Percentiles rank a stretch among this genome's conserved stretches.
Conservation (phyloP, 2,329 filamentous ascomycete species). For the Colletotrichum sp. region DNA sequence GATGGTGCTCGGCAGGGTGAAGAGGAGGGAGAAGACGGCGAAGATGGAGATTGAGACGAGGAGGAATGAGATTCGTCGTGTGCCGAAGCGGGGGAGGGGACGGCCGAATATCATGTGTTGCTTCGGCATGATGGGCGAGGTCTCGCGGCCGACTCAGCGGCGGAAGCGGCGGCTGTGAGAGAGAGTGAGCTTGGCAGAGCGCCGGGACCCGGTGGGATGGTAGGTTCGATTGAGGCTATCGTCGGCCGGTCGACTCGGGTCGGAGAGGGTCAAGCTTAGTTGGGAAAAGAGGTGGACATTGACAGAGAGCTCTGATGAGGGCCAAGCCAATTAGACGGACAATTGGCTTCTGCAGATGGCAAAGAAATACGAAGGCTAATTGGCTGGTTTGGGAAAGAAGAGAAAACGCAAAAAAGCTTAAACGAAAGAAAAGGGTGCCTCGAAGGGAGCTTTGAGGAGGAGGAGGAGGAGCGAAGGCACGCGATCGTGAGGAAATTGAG, state of each 20-base stretch:
- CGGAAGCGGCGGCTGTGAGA: not conserved
- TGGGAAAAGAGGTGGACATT: not conserved
- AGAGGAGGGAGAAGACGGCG: slow-evolving; percentile 58
- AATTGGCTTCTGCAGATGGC: not conserved
- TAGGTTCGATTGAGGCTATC: not conserved
- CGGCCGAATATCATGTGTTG: slow-evolving; percentile 47
- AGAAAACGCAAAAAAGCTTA: not conserved
- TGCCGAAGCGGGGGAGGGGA: slow-evolving; percentile 53
- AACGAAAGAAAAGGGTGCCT: slow-evolving; percentile 1
- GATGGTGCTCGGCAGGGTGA: slow-evolving; percentile 54
- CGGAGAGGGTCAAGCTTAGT: not conserved
- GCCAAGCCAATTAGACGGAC: not conserved
- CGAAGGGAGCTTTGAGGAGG: not conserved
- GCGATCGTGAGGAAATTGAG: not conserved
- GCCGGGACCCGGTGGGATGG: not conserved
- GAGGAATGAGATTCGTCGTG: slow-evolving; percentile 58
- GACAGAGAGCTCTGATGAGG: not conserved
- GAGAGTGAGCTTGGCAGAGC: not conserved
- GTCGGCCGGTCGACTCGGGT: not conserved
- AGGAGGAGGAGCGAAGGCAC: not conserved
- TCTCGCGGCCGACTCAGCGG: not conserved
- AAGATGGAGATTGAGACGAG: slow-evolving; percentile 57
- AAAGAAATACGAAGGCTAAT: not conserved
- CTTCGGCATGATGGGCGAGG: slow-evolving; percentile 32
- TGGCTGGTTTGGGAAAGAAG: not conserved